phyloP scores from a whole-genome alignment of 2,329 filamentous ascomycete species.

The Dendryphion nanum region DNA sequence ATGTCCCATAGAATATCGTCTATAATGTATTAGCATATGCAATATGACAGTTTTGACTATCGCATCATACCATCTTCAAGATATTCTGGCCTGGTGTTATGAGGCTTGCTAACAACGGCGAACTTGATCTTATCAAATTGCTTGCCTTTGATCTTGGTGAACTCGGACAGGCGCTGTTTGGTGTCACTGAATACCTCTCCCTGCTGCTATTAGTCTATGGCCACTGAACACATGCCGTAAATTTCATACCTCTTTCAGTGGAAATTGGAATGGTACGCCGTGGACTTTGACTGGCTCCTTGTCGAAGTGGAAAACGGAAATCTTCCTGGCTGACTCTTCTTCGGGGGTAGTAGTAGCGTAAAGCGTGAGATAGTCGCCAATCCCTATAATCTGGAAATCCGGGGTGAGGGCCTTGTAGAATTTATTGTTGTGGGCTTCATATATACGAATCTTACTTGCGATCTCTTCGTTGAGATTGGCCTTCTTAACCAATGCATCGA shows the following conservation, averaged over 20 bases:
- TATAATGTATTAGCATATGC: no score
- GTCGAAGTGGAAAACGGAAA: slow-evolving; percentile 90
- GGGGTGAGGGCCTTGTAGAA: slow-evolving; percentile 74
- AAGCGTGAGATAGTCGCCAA: slow-evolving; percentile 82
- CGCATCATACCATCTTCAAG: slow-evolving; percentile 75
- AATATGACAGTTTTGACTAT: slow-evolving; percentile 6
- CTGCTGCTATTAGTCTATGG: slow-evolving; percentile 43
- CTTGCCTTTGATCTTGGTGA: slow-evolving; percentile 95
- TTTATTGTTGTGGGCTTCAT: slow-evolving; percentile 79
- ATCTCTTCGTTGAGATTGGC: slow-evolving; percentile 75
- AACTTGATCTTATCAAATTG: slow-evolving; percentile 99
- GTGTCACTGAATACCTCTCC: slow-evolving; percentile 87
- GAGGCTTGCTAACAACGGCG: slow-evolving; percentile 64
- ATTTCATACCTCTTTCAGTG: slow-evolving; percentile 70
- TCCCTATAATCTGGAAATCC: slow-evolving; percentile 71
- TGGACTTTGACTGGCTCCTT: slow-evolving; percentile 81
- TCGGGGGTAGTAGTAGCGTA: slow-evolving; percentile 80
- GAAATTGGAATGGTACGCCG: slow-evolving; percentile 87
- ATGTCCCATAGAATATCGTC: slow-evolving; percentile 49
- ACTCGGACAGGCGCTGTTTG: slow-evolving; percentile 88
- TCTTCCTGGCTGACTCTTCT: slow-evolving; percentile 63
- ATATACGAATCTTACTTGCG: slow-evolving; percentile 71
- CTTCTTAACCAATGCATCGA: slow-evolving; percentile 76
- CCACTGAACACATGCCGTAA: not conserved
- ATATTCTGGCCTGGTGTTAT: slow-evolving; percentile 77